Conservation (phyloP, 768 basidiomycete species). For the Lentinula aciculospora region DNA sequence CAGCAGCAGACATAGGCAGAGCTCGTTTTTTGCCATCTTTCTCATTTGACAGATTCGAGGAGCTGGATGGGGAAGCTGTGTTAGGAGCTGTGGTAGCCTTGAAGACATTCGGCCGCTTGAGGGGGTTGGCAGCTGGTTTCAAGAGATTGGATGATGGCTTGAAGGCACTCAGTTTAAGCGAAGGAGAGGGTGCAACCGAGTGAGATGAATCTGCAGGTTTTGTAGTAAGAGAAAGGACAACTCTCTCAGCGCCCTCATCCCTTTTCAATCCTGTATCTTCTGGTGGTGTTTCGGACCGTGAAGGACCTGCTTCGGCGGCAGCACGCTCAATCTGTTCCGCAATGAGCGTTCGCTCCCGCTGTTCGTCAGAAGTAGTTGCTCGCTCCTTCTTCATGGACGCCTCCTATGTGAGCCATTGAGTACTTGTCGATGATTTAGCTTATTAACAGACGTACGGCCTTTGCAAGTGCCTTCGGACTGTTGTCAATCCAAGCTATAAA, state of each 20-base stretch:
- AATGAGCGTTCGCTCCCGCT: constrained; percentile 84
- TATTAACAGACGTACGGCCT: constrained; percentile 50
- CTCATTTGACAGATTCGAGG: constrained; percentile 24
- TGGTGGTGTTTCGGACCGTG: constrained; percentile 28
- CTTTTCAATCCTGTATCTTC: constrained; percentile 62
- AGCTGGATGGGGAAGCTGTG: constrained; percentile 24
- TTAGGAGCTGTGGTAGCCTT: constrained; percentile 42
- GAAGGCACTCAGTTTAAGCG: constrained; percentile 59
- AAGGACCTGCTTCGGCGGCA: constrained; percentile 36
- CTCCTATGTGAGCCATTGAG: constrained; percentile 39
- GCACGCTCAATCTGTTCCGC: constrained; percentile 94
- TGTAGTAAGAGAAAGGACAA: constrained; percentile 64
- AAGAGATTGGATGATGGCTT: constrained; percentile 55
- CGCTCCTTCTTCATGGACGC: constrained; percentile 90
- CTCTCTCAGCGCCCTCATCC: constrained; percentile 66
- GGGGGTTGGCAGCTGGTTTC: constrained; percentile 47
- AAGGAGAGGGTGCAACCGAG: constrained; percentile 15
- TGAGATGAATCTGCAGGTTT: constrained; percentile 25
- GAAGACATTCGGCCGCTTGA: constrained; percentile 74
- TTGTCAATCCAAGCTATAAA: constrained; percentile 97
- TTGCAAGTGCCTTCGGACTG: constrained; percentile 89
- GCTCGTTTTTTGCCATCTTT: constrained; percentile 60
- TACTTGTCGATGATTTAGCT: constrained; percentile 6
- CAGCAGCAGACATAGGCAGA: constrained; percentile 72
- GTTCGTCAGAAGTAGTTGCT: constrained; percentile 87